Evolutionary conservation across 1,284 basidiomycete genomes (phyloP), one percentile per base, ranked within the genome.

Genomic region (Cryptococcus floricola): DNA sequence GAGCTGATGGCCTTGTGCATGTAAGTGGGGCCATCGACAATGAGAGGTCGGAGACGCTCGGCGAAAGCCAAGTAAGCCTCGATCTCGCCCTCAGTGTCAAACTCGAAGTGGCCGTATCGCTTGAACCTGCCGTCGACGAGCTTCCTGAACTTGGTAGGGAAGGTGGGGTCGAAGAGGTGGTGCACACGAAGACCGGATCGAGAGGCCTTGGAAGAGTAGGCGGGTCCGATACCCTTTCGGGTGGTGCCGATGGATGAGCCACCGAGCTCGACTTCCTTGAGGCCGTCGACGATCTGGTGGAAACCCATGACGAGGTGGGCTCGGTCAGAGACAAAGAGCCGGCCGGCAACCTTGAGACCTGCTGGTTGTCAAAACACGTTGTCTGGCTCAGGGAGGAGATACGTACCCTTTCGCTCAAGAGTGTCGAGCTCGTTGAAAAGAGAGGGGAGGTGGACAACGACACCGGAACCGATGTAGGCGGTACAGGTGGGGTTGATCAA

Each of bases 251-350:
- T 98, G 76, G 87, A 89, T 4, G 85, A 87, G 18, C 91, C 91
- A 38, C 96, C 96, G 14, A 98, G 84, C 77, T 98, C 95, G 48
- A 94, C 90, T 77, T 98, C 95, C 77, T 98, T 98, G 69, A 98
- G 80, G 16, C 96, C 96, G 71, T 98, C 96, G 42, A 98, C 96
- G 69, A 98, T 96, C 80, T 98, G 95, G 79, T 98, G 95, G 78
- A 98, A 98, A 77, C 98, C 95, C 70, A 98, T 93, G 47, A 98
- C 95, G 62, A 98, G 86, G 65, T 96, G 92, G 2, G 95, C 92
- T 62, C 95, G 87, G 79, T 98, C 93, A 23, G 95, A 98, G 65
- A 98, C 81, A 77, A 97, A 89, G 23, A 98, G 80, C 43, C 96
- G 86, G 60, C 84, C 83, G 12, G 85, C 84, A 78, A 91, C 96